Evolutionary conservation across 1,284 basidiomycete genomes (phyloP).

Genomic region (Cryptococcus jaspeensis): DNA sequence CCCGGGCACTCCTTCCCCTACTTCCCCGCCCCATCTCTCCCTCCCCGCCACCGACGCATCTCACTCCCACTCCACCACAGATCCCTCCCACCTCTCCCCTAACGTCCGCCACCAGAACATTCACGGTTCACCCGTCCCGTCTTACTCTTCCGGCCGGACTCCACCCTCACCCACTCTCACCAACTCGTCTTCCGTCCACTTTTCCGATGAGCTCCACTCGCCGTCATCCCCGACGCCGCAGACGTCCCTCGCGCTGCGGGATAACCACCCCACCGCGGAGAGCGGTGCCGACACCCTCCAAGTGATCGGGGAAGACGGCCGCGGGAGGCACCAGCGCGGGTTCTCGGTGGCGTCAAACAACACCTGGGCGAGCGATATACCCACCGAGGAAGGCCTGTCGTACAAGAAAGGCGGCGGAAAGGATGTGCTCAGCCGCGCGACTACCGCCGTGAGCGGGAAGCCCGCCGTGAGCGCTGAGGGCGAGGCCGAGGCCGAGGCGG

Average conservation of each 20-base stretch:
- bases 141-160: constrained; percentile 26
- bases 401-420: constrained; percentile 4
- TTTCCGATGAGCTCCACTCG: constrained; percentile 33
- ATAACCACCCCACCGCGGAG: constrained; percentile 66
- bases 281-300: constrained; percentile 60
- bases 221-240: constrained; percentile 21
- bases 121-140: constrained; percentile 17
- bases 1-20: constrained; percentile 12
- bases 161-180: constrained; percentile 45
- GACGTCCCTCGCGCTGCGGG: constrained; percentile 61
- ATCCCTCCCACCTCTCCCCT: constrained; percentile 33
- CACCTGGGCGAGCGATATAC: constrained; percentile 30
- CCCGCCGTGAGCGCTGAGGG: constrained; percentile 24
- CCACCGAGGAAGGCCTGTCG: constrained; percentile 11
- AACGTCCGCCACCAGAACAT: constrained; percentile 13
- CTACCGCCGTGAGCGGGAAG: constrained; percentile 4
- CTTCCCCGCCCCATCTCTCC: neutral
- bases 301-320: constrained; percentile 53
- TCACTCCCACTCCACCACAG: constrained; percentile 5
- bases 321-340: constrained; percentile 23
- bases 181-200: constrained; percentile 38
- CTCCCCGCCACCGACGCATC: neutral
- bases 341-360: constrained; percentile 21
- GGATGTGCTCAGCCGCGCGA: constrained; percentile 7
- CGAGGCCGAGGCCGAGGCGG: constrained; percentile 10